Conservation (phyloP, 345 rosid genomes). For the Lenwebbia sp. region DNA sequence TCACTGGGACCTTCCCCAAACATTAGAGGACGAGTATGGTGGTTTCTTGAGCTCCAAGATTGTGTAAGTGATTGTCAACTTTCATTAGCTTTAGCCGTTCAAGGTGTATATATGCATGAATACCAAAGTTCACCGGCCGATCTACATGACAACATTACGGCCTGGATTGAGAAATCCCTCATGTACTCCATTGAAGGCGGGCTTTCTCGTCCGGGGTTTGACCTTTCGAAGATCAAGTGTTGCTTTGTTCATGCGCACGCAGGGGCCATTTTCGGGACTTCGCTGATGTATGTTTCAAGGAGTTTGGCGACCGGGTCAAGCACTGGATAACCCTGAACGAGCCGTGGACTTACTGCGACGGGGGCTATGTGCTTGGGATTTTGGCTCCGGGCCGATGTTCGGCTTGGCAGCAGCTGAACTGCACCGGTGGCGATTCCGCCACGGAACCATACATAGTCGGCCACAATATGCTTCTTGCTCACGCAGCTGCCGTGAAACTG, state of each 20-base stretch:
- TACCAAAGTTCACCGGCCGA: not conserved
- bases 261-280: slow-evolving; percentile 27
- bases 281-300: slow-evolving; percentile 20
- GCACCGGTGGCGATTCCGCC: slow-evolving; percentile 24
- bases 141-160: not conserved
- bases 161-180: too few relatives aligned
- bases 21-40: slow-evolving; percentile 25
- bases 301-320: slow-evolving; percentile 34
- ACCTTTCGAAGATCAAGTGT: not conserved
- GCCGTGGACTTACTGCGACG: slow-evolving; percentile 3
- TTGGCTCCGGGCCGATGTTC: slow-evolving; percentile 31
- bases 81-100: too few relatives aligned
- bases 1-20: slow-evolving; percentile 38
- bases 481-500: slow-evolving; percentile 26
- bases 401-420: slow-evolving; percentile 10
- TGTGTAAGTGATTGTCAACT: slow-evolving; percentile 20
- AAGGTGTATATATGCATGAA: too few relatives aligned
- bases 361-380: slow-evolving; percentile 6
- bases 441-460: slow-evolving; percentile 32
- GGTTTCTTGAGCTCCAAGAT: slow-evolving; percentile 19
- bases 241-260: not conserved
- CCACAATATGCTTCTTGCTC: slow-evolving; percentile 30
- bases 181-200: not conserved
- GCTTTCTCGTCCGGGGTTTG: not conserved
- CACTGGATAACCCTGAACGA: slow-evolving; percentile 47